Conservation (phyloP, 345 rosid species). For the Populus tremula region DNA sequence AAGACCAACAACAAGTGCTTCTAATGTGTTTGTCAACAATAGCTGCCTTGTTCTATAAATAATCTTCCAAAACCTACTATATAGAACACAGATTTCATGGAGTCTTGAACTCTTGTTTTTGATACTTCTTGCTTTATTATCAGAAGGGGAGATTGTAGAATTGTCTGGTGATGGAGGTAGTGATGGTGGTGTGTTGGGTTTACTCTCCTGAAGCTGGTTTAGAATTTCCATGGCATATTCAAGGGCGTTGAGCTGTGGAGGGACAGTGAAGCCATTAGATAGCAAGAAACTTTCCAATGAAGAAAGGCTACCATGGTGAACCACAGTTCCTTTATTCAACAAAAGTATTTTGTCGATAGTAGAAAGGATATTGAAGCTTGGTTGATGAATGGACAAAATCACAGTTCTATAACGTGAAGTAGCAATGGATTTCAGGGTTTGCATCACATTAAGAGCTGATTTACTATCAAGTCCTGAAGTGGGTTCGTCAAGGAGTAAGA, state of each 20-base stretch:
- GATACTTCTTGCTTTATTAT: constrained; percentile 8
- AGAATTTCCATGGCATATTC: constrained; percentile 89
- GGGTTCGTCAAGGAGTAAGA: constrained; percentile 86
- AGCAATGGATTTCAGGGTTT: constrained; percentile 62
- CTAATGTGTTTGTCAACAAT: constrained; percentile 68
- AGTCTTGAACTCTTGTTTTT: constrained; percentile 57
- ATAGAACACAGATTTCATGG: constrained; percentile 54
- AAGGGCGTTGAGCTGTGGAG: constrained; percentile 83
- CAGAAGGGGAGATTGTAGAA: not conserved
- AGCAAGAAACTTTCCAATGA: constrained; percentile 57
- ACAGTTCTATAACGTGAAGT: constrained; percentile 64
- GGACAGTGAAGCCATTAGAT: constrained; percentile 61
- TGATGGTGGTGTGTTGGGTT: constrained; percentile 17
- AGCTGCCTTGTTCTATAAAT: constrained; percentile 85
- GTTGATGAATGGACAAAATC: constrained; percentile 89
- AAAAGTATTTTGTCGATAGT: constrained; percentile 59
- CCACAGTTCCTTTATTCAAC: constrained; percentile 67
- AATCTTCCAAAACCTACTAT: constrained; percentile 69
- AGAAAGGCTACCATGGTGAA: constrained; percentile 63
- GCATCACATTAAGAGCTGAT: constrained; percentile 74
- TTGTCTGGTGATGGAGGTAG: constrained; percentile 16
- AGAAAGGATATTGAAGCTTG: constrained; percentile 85
- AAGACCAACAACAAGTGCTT: constrained; percentile 86
- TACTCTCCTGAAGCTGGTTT: constrained; percentile 43
- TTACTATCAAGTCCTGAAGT: constrained; percentile 86